phyloP scores from a whole-genome alignment of 2,329 filamentous ascomycete species.

The Sclerotinia minor region DNA sequence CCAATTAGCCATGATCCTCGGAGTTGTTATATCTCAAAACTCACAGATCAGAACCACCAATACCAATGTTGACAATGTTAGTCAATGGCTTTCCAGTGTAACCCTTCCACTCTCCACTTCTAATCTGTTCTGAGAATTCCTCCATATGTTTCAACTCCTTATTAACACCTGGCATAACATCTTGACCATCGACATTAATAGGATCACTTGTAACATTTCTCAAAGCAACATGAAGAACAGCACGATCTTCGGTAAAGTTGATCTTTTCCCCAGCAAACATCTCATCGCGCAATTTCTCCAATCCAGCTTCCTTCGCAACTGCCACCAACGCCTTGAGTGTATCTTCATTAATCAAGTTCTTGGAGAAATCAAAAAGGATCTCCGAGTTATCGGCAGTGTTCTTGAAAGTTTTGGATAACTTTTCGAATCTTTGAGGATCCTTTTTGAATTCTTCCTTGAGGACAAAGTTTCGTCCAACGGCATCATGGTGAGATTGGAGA shows the following conservation, averaged over 20 bases:
- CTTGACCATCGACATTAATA: slow-evolving; percentile 83
- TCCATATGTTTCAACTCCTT: slow-evolving; percentile 95
- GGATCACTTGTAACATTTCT: slow-evolving; percentile 84
- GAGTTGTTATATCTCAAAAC: slow-evolving; percentile 44
- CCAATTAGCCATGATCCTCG: slow-evolving; percentile 32
- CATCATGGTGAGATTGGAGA: slow-evolving; percentile 87
- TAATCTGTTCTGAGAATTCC: slow-evolving; percentile 92
- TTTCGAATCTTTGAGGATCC: slow-evolving; percentile 84
- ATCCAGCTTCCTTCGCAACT: slow-evolving; percentile 84
- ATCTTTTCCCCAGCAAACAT: slow-evolving; percentile 99
- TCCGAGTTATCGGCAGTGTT: slow-evolving; percentile 77
- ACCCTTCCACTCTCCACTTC: slow-evolving; percentile 95
- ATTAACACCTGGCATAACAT: slow-evolving; percentile 92
- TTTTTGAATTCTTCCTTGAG: slow-evolving; percentile 91
- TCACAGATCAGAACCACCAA: slow-evolving; percentile 97
- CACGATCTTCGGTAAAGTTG: slow-evolving; percentile 97
- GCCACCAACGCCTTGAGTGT: slow-evolving; percentile 83
- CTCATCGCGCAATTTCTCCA: slow-evolving; percentile 91
- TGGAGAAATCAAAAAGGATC: slow-evolving; percentile 97
- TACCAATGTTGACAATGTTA: slow-evolving; percentile 95
- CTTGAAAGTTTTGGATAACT: slow-evolving; percentile 82
- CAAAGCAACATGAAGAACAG: slow-evolving; percentile 92
- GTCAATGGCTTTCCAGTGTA: slow-evolving; percentile 97
- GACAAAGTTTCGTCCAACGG: slow-evolving; percentile 83
- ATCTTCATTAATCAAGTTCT: slow-evolving; percentile 96